phyloP scores from a whole-genome alignment of 2,329 filamentous ascomycete genomes.

The Thyridium curvatum region DNA sequence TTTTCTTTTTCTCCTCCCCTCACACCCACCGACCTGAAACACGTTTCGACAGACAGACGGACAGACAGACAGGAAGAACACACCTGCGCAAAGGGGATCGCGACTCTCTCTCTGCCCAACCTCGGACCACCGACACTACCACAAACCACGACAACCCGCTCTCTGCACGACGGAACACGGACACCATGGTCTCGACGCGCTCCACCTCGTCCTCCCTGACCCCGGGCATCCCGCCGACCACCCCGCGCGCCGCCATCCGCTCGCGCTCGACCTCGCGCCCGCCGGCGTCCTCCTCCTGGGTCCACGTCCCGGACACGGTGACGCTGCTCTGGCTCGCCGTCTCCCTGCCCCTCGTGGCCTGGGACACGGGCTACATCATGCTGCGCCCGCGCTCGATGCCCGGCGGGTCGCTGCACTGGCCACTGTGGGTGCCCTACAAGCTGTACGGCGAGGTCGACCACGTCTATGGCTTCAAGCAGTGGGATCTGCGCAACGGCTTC shows the following conservation, averaged over 20 bases:
- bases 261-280: conserved; percentile 1
- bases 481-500: conserved; percentile 63
- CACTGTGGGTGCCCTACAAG: conserved; percentile 70
- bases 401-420: conserved; percentile 64
- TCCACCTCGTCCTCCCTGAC: conserved; percentile 12
- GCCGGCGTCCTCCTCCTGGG: conserved; percentile 20
- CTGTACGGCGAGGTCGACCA: conserved; percentile 77
- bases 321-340: conserved; percentile 65
- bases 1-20: too few relatives aligned
- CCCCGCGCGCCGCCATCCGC: neutral
- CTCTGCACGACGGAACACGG: too few relatives aligned
- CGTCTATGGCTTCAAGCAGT: conserved; percentile 74
- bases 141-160: too few relatives aligned
- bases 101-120: too few relatives aligned
- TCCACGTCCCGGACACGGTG: conserved; percentile 36
- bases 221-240: conserved; percentile 8
- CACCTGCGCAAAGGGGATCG: too few relatives aligned
- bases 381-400: conserved; percentile 77
- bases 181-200: conserved; percentile 14
- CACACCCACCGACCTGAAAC: too few relatives aligned
- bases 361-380: conserved; percentile 77
- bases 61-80: too few relatives aligned
- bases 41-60: too few relatives aligned
- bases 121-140: too few relatives aligned
- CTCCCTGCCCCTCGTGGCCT: conserved; percentile 71